phyloP scores from a whole-genome alignment of 257 asterid genomes.

The Voacanga thouarsii region DNA sequence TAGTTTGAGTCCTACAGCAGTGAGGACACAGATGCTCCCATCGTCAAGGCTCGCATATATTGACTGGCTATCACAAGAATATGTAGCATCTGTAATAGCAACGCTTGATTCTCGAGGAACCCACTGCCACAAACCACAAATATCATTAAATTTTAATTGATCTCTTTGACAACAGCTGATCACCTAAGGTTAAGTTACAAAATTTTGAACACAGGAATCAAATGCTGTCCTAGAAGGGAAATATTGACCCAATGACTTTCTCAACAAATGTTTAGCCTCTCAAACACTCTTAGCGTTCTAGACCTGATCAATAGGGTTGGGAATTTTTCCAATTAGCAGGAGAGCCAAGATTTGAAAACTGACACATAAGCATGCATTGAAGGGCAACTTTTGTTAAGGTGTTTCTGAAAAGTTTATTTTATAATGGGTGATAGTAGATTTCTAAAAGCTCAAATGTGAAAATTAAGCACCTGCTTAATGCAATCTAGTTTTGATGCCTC shows the following conservation, averaged over 20 bases:
- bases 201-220: too few species aligned
- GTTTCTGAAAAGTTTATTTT: background rate
- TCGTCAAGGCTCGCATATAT: constrained; percentile 49
- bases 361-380: too few species aligned
- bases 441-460: background rate
- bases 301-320: too few species aligned
- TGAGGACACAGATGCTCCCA: constrained; percentile 46
- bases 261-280: too few species aligned
- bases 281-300: too few species aligned
- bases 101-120: constrained; percentile 34
- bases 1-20: constrained; percentile 38
- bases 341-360: too few species aligned
- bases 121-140: constrained; percentile 46
- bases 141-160: constrained; percentile 2
- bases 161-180: background rate
- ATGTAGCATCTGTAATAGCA: constrained; percentile 61
- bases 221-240: too few species aligned
- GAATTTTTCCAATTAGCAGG: too few species aligned
- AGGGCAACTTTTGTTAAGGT: too few species aligned
- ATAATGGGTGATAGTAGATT: too few species aligned
- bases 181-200: background rate
- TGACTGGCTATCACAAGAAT: constrained; percentile 61
- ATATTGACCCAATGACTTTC: too few species aligned
- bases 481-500: constrained; percentile 56
- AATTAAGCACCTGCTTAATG: constrained; percentile 46